A percentile compares a stretch with the other conserved stretches of the same genome.
phyloP scores from a whole-genome alignment of 2,329 filamentous ascomycete species.

The Trichophyton mentagrophytes region DNA sequence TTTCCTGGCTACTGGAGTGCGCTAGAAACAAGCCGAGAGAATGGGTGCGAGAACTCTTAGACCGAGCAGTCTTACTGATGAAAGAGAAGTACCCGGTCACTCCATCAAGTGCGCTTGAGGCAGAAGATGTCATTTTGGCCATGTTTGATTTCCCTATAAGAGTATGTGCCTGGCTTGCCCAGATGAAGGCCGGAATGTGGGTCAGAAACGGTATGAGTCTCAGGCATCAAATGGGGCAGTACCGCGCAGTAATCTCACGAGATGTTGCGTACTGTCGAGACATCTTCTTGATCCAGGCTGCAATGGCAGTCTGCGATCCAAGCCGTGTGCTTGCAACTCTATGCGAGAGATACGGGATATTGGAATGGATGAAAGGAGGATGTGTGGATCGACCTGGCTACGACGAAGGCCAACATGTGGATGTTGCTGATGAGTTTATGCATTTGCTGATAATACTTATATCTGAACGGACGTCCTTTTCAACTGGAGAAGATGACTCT shows the following conservation, averaged over 20 bases:
- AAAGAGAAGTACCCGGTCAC: conserved; percentile 45
- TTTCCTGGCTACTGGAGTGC: conserved; percentile 91
- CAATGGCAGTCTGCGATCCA: conserved; percentile 73
- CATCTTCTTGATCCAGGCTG: conserved; percentile 84
- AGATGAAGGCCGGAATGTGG: conserved; percentile 99
- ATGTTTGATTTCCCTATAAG: conserved; percentile 87
- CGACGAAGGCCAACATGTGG: conserved; percentile 77
- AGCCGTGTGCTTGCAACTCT: conserved; percentile 76
- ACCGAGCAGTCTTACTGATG: conserved; percentile 51
- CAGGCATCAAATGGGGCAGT: conserved; percentile 86
- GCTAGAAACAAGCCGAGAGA: conserved; percentile 61
- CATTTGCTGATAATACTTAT: conserved; percentile 84
- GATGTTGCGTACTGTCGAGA: conserved; percentile 92
- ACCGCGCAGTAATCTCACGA: conserved; percentile 74
- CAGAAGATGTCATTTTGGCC: conserved; percentile 71
- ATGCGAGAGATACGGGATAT: conserved; percentile 81
- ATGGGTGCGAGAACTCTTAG: conserved; percentile 54
- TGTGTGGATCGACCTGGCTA: conserved; percentile 64
- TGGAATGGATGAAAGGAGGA: conserved; percentile 71
- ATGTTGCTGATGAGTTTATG: conserved; percentile 90
- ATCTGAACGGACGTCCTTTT: conserved; percentile 71
- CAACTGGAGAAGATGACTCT: conserved; percentile 25
- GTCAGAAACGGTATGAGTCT: conserved; percentile 94
- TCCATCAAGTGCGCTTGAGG: conserved; percentile 32
- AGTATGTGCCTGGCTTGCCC: conserved; percentile 89